These are phyloP conservation scores for Boletus bicolor DNA, from an alignment of 768 basidiomycete genomes.

Conservation along the genomic window DNA sequence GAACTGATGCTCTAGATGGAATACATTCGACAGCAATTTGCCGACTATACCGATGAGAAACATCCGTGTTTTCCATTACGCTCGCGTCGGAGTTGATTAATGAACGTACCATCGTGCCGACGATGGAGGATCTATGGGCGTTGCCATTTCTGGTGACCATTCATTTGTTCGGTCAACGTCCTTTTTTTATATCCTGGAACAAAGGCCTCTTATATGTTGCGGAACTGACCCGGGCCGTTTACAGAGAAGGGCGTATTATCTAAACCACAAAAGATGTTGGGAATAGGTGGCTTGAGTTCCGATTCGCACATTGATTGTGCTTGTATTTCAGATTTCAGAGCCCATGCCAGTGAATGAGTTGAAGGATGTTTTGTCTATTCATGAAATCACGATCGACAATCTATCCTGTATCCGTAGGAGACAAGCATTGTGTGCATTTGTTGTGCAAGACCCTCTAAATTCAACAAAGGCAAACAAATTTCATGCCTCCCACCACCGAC, in stretches of 20 bases:
- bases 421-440: conserved; percentile 13
- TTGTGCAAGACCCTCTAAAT: conserved; percentile 20
- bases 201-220: conserved; percentile 55
- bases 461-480: conserved; percentile 29
- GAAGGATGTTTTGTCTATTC: neutral
- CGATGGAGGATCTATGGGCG: conserved; percentile 55
- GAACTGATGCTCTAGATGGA: conserved; percentile 39
- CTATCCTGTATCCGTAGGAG: too few relatives aligned
- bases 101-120: conserved; percentile 52
- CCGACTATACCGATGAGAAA: conserved; percentile 57
- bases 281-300: conserved; percentile 58
- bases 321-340: too few relatives aligned
- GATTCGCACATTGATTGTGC: conserved; percentile 50
- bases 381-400: neutral
- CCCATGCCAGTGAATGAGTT: neutral
- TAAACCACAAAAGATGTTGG: conserved; percentile 45
- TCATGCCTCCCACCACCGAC: conserved; percentile 24
- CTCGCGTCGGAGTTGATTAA: conserved; percentile 50
- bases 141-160: conserved; percentile 59
- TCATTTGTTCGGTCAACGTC: conserved; percentile 48
- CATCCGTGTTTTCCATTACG: conserved; percentile 47
- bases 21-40: conserved; percentile 58
- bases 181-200: conserved; percentile 51
- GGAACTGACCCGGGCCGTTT: conserved; percentile 34
- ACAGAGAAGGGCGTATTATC: conserved; percentile 50